Percentiles rank a stretch among this genome's conserved stretches.
Conservation (phyloP, 1,284 basidiomycete genomes). For the Ustilago sp. region DNA sequence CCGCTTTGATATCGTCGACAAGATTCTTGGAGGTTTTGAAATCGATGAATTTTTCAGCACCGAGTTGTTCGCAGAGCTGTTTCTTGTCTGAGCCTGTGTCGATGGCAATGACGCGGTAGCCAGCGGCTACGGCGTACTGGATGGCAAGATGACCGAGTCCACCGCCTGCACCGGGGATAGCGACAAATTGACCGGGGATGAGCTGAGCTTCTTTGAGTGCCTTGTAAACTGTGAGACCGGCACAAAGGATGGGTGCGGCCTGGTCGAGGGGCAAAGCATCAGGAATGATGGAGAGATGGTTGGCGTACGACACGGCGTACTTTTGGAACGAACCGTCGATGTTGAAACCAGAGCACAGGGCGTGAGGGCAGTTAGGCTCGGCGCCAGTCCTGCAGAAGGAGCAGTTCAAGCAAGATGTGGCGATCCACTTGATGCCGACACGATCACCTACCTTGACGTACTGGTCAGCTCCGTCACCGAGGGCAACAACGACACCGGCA, state of each 20-base stretch:
- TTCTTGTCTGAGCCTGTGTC: conserved; percentile 83
- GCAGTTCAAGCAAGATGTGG: conserved; percentile 78
- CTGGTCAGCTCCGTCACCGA: conserved; percentile 77
- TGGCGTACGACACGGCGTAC: conserved; percentile 75
- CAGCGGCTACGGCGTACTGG: conserved; percentile 59
- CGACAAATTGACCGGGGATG: conserved; percentile 82
- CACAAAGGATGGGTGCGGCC: conserved; percentile 83
- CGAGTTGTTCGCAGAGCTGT: conserved; percentile 77
- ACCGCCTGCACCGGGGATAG: conserved; percentile 81
- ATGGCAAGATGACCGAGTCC: conserved; percentile 72
- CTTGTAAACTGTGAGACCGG: conserved; percentile 83
- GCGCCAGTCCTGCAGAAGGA: conserved; percentile 78
- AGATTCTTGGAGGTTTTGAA: conserved; percentile 75
- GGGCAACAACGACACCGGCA: conserved; percentile 77
- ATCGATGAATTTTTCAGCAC: conserved; percentile 84
- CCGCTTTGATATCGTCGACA: conserved; percentile 75
- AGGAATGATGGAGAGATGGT: conserved; percentile 75
- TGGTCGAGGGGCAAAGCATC: conserved; percentile 74
- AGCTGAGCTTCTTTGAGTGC: conserved; percentile 80
- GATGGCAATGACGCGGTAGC: conserved; percentile 81
- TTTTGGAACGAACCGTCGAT: conserved; percentile 86
- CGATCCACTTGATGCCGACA: conserved; percentile 80
- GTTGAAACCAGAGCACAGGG: conserved; percentile 72
- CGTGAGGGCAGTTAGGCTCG: conserved; percentile 74
- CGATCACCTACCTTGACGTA: conserved; percentile 78